These are phyloP conservation scores for Boletus sensibilis DNA, from an alignment of 768 basidiomycete species.

Conservation along the genomic window DNA sequence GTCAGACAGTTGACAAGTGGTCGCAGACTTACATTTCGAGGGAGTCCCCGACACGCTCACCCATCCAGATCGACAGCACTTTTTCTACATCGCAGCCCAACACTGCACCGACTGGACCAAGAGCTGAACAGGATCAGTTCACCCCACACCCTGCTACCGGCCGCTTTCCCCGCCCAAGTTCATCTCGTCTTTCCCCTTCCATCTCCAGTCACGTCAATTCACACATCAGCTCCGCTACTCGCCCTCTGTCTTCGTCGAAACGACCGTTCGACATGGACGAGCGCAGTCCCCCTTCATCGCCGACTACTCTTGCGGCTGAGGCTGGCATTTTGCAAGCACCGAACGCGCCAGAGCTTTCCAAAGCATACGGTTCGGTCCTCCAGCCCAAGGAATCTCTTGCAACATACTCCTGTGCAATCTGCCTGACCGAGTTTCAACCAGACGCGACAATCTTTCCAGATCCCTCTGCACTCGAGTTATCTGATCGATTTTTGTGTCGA, in stretches of 20 bases:
- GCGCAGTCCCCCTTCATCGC: slow-evolving; percentile 25
- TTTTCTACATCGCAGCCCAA: slow-evolving; percentile 13
- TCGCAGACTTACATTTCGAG: slow-evolving; percentile 71
- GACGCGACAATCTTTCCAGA: slow-evolving; percentile 88
- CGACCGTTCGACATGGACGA: slow-evolving; percentile 27
- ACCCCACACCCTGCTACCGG: slow-evolving; percentile 20
- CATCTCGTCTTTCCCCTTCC: slow-evolving; percentile 32
- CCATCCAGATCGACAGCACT: slow-evolving; percentile 21
- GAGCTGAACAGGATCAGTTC: slow-evolving; percentile 2
- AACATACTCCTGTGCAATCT: slow-evolving; percentile 67
- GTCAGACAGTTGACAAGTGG: slow-evolving; percentile 64
- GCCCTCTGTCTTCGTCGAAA: slow-evolving; percentile 61
- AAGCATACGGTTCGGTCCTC: slow-evolving; percentile 82
- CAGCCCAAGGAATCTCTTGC: slow-evolving; percentile 75
- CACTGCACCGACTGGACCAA: slow-evolving; percentile 6
- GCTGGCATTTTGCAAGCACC: slow-evolving; percentile 62
- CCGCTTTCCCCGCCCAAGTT: slow-evolving; percentile 52
- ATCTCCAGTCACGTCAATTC: slow-evolving; percentile 52
- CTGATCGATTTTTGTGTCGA: slow-evolving; percentile 68
- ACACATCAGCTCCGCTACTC: slow-evolving; percentile 56
- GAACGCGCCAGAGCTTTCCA: slow-evolving; percentile 63
- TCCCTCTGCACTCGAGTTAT: slow-evolving; percentile 33
- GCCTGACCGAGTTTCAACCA: slow-evolving; percentile 64
- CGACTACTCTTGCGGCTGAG: slow-evolving; percentile 51
- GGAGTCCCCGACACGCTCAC: slow-evolving; percentile 43